These are phyloP conservation scores for Acanthamoeba pearcei DNA, from an alignment of 208 protist species.

Conservation along the genomic window DNA sequence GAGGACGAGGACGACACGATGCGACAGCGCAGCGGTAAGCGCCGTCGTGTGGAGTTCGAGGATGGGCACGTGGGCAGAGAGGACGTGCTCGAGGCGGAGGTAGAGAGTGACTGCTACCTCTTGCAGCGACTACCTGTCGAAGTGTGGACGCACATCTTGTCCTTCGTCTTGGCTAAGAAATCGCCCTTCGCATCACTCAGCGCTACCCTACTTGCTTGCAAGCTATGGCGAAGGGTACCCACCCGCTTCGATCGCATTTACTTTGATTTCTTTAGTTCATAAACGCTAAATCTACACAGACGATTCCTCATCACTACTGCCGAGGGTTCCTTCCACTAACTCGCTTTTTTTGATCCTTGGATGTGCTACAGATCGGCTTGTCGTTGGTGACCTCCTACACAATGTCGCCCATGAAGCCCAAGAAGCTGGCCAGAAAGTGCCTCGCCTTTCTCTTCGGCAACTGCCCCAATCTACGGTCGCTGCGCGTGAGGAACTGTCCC, in stretches of 20 bases:
- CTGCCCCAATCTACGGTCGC: conserved; percentile 43
- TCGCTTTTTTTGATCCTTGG: not conserved
- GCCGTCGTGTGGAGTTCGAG: not conserved
- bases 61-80: not conserved
- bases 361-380: not conserved
- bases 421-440: conserved; percentile 56
- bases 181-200: not conserved
- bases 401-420: conserved; percentile 21
- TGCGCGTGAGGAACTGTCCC: conserved; percentile 34
- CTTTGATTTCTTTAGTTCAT: not conserved
- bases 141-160: conserved; percentile 31
- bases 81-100: not conserved
- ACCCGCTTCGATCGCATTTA: not conserved
- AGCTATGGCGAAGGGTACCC: conserved; percentile 21
- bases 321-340: not conserved
- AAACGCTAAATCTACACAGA: not conserved
- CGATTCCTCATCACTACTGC: not conserved
- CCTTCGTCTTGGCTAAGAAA: conserved; percentile 41
- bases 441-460: conserved; percentile 53
- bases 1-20: not conserved
- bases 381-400: conserved; percentile 53
- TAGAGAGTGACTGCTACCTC: not conserved
- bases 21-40: not conserved
- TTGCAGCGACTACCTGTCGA: conserved; percentile 10
- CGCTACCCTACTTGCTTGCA: conserved; percentile 19